Base-by-base conservation (phyloP, 1,284 basidiomycete species). In the Trichosporon asahii region DNA sequence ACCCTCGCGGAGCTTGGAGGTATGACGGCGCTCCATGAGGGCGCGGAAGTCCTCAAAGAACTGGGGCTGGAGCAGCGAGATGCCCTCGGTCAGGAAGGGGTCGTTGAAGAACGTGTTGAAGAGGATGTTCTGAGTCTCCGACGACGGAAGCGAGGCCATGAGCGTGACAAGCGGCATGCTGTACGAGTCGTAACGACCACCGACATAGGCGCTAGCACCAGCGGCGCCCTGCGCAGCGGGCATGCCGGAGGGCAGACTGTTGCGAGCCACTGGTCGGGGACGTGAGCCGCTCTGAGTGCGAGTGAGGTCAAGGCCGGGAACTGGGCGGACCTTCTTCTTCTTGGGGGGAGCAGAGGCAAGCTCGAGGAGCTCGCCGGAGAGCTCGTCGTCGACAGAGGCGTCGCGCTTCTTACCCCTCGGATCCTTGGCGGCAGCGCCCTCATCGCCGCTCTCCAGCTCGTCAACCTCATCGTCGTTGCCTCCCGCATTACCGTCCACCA, bases 41-140 rank as follows among this genome's bases (percentile, higher is more conserved):
- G 74, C 70, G 31, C 76, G 72, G 66, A 78, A 78, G 53, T 80
- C 78, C 0, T 78, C 77, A 18, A 75, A 66, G 57, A 77, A 81
- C 67, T 78, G 78, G 1, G 78, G 76, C 53, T 79, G 78, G 6
- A 82, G 77, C 2, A 82, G 75, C 7, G 78, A 77, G 27, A 82
- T 76, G 2, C 81, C 81, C 70, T 81, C 78, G n/a, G 77, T 75
- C 27, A 82, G 71, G 73, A 81, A 80, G 14, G 79, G 77, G 70
- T 82, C 81, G 37, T 68, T 61, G 71, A 80, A 81, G 74, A 81
- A 82, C 1, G 76, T 80, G 63, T 78, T 74, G 72, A 80, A 78
- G 6, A 82, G 74, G 40, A 80, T 80, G 23, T 68, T 70, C 65
- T 80, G 79, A 21, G 77, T 79, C 40, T 79, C 78, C 12, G 64